Evolutionary conservation across 1,139 yeast genomes (phyloP).

Genomic region (Blastobotrys buckinghamii): DNA sequence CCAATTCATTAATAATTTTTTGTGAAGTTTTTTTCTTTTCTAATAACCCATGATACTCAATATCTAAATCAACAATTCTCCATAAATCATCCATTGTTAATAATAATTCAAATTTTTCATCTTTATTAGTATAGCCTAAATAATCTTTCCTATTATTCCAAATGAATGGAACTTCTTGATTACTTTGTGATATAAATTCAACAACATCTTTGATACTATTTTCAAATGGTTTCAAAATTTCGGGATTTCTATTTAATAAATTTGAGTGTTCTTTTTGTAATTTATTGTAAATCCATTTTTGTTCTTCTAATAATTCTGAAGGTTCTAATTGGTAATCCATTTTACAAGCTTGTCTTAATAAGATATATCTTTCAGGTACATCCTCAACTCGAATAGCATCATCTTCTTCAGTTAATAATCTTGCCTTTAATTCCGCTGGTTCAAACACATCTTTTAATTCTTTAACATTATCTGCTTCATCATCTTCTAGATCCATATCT

Average conservation of each 20-base stretch:
- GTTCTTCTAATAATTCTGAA: conserved; percentile 65
- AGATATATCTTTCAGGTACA: conserved; percentile 88
- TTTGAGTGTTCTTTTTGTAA: conserved; percentile 22
- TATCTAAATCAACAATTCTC: conserved; percentile 81
- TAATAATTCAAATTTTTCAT: conserved; percentile 38
- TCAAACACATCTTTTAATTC: conserved; percentile 86
- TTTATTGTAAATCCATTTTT: conserved; percentile 64
- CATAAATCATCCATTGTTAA: conserved; percentile 65
- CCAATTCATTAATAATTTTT: conserved; percentile 50
- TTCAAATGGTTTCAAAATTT: conserved; percentile 54
- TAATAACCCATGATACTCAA: conserved; percentile 80
- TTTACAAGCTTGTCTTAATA: conserved; percentile 52
- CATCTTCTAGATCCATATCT: conserved; percentile 41
- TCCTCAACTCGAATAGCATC: conserved; percentile 81
- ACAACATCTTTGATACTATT: conserved; percentile 72
- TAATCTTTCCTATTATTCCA: conserved; percentile 95
- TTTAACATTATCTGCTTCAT: conserved; percentile 46
- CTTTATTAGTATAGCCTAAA: conserved; percentile 39
- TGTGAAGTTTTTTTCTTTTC: conserved; percentile 66
- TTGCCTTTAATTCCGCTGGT: conserved; percentile 84
- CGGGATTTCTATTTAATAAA: conserved; percentile 29
- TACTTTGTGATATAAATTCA: conserved; percentile 70
- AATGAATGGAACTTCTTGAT: conserved; percentile 91
- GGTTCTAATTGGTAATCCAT: conserved; percentile 58
- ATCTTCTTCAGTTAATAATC: conserved; percentile 89